Conservation (phyloP, 2,329 filamentous ascomycete genomes). For the Stagonosporopsis chrysanthemi region DNA sequence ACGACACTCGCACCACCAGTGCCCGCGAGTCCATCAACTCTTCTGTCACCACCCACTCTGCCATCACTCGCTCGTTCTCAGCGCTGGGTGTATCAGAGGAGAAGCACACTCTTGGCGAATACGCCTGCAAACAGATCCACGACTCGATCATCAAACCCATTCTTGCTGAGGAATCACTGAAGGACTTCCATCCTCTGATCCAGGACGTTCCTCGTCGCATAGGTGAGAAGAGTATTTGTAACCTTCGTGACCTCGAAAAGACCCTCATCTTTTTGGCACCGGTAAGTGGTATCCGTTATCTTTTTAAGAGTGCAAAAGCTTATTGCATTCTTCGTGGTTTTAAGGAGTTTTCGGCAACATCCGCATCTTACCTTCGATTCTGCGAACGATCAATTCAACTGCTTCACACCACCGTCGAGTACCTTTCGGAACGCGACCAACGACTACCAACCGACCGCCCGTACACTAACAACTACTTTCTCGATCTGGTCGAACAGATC, state of each 20-base stretch:
- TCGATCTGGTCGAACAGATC: constrained; percentile 95
- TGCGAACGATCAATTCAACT: constrained; percentile 90
- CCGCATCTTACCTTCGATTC: constrained; percentile 82
- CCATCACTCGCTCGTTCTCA: constrained; percentile 56
- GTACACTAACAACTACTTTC: constrained; percentile 95
- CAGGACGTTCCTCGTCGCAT: constrained; percentile 81
- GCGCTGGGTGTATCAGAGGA: constrained; percentile 46
- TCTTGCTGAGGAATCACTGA: constrained; percentile 73
- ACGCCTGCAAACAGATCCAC: constrained; percentile 78
- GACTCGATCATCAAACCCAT: constrained; percentile 80
- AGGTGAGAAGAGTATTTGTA: constrained; percentile 83
- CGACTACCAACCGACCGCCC: constrained; percentile 83
- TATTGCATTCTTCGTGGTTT: constrained; percentile 65
- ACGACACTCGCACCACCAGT: constrained; percentile 40
- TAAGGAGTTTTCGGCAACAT: constrained; percentile 76
- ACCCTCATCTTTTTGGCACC: constrained; percentile 88
- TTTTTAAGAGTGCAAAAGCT: constrained; percentile 70
- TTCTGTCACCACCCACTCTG: constrained; percentile 49
- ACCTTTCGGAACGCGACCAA: constrained; percentile 85
- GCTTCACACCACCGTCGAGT: constrained; percentile 87
- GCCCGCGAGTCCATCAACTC: constrained; percentile 48
- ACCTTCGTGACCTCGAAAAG: constrained; percentile 93
- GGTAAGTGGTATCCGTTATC: constrained; percentile 73
- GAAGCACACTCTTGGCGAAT: constrained; percentile 69
- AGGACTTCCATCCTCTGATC: constrained; percentile 82